Evolutionary conservation across 345 rosid genomes (phyloP).

Genomic region (Rhodamnia rubescens): DNA sequence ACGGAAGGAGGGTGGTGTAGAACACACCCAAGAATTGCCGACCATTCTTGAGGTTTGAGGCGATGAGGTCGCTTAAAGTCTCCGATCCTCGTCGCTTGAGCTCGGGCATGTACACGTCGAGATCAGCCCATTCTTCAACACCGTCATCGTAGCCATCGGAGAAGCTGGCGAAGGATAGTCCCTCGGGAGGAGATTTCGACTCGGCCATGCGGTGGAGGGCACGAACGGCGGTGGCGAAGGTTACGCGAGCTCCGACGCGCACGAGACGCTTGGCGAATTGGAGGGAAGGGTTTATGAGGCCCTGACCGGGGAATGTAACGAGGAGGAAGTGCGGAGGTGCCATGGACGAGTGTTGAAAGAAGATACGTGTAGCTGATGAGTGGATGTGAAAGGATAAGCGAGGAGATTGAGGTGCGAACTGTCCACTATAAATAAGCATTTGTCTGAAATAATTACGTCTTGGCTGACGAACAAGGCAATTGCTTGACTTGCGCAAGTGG

Average conservation of each 20-base stretch:
- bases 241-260: slow-evolving; percentile 33
- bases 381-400: neutral
- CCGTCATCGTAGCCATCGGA: slow-evolving; percentile 60
- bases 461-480: too few species aligned
- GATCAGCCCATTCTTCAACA: slow-evolving; percentile 11
- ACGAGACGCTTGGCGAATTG: slow-evolving; percentile 51
- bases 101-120: slow-evolving; percentile 7
- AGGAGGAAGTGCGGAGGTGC: neutral
- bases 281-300: slow-evolving; percentile 58
- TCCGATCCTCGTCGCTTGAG: slow-evolving; percentile 30
- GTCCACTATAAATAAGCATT: neutral
- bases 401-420: neutral
- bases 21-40: slow-evolving; percentile 23
- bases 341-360: neutral
- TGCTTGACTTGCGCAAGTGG: too few species aligned
- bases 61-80: slow-evolving; percentile 24
- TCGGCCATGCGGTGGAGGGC: slow-evolving; percentile 31
- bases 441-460: too few species aligned
- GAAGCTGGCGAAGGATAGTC: slow-evolving; percentile 32
- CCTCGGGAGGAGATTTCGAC: neutral
- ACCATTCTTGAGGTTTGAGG: neutral
- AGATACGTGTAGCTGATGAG: neutral
- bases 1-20: slow-evolving; percentile 40
- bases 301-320: slow-evolving; percentile 25
- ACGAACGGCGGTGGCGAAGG: slow-evolving; percentile 26